phyloP scores from a whole-genome alignment of 2,329 filamentous ascomycete genomes.

The Exophiala alcalophila region DNA sequence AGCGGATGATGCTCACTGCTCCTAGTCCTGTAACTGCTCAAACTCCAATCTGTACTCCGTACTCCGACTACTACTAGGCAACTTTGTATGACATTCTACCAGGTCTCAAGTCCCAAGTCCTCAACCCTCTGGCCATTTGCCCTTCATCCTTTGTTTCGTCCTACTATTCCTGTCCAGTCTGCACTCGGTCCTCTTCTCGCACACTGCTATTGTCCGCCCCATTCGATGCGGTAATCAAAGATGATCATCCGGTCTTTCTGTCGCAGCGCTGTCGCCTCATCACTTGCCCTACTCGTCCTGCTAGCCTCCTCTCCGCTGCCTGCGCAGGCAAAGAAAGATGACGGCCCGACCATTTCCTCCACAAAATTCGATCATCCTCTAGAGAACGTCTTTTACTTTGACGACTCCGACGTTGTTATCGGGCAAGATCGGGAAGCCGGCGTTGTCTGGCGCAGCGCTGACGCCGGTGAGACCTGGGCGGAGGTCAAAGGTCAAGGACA shows the following conservation, averaged over 20 bases:
- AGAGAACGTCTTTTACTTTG: constrained; percentile 78
- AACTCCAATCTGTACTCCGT: too few species aligned
- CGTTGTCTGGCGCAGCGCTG: constrained; percentile 71
- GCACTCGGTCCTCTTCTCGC: too few species aligned
- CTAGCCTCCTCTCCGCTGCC: constrained; percentile 17
- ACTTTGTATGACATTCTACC: too few species aligned
- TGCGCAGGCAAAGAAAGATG: constrained; percentile 53
- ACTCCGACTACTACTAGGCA: too few species aligned
- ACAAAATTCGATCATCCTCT: constrained; percentile 67
- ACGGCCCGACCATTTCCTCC: constrained; percentile 63
- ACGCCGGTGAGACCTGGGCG: constrained; percentile 78
- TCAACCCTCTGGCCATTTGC: constrained; percentile 16
- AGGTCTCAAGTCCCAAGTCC: too few species aligned
- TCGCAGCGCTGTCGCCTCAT: constrained; percentile 21
- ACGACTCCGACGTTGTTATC: constrained; percentile 78
- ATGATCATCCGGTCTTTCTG: constrained; percentile 28
- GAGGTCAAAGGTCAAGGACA: constrained; percentile 59
- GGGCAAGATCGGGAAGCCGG: constrained; percentile 64
- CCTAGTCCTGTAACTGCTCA: too few species aligned
- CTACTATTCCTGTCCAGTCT: too few species aligned
- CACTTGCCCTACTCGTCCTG: constrained; percentile 22
- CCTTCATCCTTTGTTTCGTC: constrained; percentile 9
- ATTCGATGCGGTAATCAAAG: constrained; percentile 24
- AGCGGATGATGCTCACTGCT: too few species aligned
- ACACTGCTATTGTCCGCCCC: too few species aligned